Evolutionary conservation across 176 grass and related monocot genomes (phyloP), one percentile per base, ranked within the genome.

Genomic region (Juncus inflexus): DNA sequence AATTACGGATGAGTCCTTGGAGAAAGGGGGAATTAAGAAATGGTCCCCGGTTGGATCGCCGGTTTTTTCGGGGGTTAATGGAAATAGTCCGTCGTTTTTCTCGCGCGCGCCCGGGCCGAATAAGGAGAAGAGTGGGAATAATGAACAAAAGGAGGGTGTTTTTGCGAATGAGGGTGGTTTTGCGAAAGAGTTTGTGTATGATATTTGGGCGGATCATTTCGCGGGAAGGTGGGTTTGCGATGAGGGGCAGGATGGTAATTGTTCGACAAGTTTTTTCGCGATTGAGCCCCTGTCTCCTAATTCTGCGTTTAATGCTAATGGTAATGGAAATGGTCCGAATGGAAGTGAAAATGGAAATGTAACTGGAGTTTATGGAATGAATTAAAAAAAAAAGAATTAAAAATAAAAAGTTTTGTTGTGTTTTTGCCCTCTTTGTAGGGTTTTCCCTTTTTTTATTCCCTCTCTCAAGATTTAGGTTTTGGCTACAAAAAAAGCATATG

Each of bases 121-220:
- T 55, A 78, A 76, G 64, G 70, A 15, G 19, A 28, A 28, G 63
- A 97, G 89, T 83, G 77, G 81, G 42, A 97, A 83, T 63, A 63
- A 42, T 7, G 41, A 56, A 42, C 67, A 89, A 82, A 62, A 58
- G 60, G 75, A 81, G 6, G 80, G 19, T 28, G 19, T 28, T 28
- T 28, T 28, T 28, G 19, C 19, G 19, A 28, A 79, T 9, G 75
- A 55, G 3, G 51, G 39, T 66, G 42, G 10, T 3, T 9, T 35
- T 5, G 74, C 67, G 77, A 89, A 83, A 72, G 82, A 91, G 42
- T 87, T 86, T 66, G 79, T 67, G 7, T 97, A 97, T 47, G 82
- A 97, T 73, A 97, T 97, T n/a, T 97, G 92, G 92, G 92, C 84
- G 38, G 67, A 97, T 77, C 78, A 91, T 78, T 91, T 97, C 55